A percentile compares a stretch with the other conserved stretches of the same genome.
These are phyloP conservation scores for Blastobotrys serpentis DNA, from an alignment of 1,139 yeast genomes.

Conservation along the genomic window DNA sequence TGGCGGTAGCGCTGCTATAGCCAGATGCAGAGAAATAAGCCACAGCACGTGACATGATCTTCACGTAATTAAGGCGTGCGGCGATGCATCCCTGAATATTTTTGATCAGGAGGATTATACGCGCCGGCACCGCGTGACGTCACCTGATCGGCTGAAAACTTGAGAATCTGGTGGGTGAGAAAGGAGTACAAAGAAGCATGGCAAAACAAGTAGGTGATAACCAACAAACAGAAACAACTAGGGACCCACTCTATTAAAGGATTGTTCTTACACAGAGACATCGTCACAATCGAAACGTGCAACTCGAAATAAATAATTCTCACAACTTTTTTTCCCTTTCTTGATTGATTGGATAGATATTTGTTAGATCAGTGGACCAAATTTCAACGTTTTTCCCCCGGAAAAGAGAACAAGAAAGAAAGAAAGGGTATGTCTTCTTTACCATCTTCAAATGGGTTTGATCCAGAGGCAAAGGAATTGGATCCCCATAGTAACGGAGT, in stretches of 20 bases:
- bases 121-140: conserved; percentile 1
- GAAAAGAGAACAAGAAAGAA: too few relatives aligned
- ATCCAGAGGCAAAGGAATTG: conserved; percentile 10
- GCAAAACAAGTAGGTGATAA: conserved; percentile 1
- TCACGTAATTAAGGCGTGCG: too few relatives aligned
- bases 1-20: too few relatives aligned
- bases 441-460: neutral
- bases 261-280: too few relatives aligned
- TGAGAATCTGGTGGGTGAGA: neutral
- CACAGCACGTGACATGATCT: too few relatives aligned
- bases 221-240: neutral
- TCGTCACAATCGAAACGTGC: too few relatives aligned
- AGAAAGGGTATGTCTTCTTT: neutral
- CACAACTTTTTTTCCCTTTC: too few relatives aligned
- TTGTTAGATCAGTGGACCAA: neutral
- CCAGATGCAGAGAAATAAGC: too few relatives aligned
- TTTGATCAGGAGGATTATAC: conserved; percentile 1
- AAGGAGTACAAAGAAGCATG: neutral
- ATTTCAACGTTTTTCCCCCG: too few relatives aligned
- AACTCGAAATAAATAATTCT: too few relatives aligned
- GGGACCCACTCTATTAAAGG: neutral
- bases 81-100: neutral
- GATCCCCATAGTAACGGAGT: conserved; percentile 46
- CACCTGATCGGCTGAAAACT: neutral
- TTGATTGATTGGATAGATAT: neutral